Percentiles rank a stretch among this genome's conserved stretches.
phyloP scores from a whole-genome alignment of 352 stramenopile species.

The Globisporangium megalacanthum region DNA sequence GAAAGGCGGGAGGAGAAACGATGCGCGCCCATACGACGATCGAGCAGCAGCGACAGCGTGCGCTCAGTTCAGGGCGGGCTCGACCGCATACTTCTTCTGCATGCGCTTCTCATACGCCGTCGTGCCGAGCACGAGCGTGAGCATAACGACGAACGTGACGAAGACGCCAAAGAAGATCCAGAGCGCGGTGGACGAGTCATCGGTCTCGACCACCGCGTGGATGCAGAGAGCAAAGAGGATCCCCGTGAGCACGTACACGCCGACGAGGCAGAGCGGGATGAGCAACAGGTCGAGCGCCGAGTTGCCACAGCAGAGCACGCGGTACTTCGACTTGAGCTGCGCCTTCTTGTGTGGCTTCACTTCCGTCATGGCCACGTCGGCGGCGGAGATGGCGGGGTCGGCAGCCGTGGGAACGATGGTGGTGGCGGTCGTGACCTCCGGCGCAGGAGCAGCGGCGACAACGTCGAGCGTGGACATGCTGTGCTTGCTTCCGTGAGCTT shows the following conservation, averaged over 20 bases:
- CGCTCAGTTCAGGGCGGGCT: conserved; percentile 14
- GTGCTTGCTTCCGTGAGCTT: background rate
- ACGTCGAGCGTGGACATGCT: background rate
- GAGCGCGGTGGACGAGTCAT: conserved; percentile 71
- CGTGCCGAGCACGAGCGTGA: conserved; percentile 54
- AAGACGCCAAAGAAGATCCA: conserved; percentile 80
- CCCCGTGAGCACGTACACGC: conserved; percentile 57
- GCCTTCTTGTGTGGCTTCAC: conserved; percentile 53
- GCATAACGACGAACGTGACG: conserved; percentile 51
- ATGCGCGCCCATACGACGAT: no score
- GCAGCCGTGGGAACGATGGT: background rate
- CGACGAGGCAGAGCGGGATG: conserved; percentile 54
- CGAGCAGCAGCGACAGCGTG: no score
- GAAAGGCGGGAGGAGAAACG: no score
- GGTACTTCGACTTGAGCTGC: conserved; percentile 24
- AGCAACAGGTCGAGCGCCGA: conserved; percentile 67
- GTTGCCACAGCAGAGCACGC: conserved; percentile 63
- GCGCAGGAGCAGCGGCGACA: background rate
- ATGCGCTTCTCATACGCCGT: conserved; percentile 63
- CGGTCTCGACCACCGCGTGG: conserved; percentile 65
- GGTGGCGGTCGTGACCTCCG: background rate
- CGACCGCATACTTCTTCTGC: conserved; percentile 39
- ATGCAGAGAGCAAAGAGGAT: conserved; percentile 70
- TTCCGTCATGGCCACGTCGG: conserved; percentile 37
- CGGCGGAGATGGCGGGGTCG: conserved; percentile 8